Evolutionary conservation across 2,329 filamentous ascomycete species (phyloP).

Genomic region (Paramyrothecium sp.): DNA sequence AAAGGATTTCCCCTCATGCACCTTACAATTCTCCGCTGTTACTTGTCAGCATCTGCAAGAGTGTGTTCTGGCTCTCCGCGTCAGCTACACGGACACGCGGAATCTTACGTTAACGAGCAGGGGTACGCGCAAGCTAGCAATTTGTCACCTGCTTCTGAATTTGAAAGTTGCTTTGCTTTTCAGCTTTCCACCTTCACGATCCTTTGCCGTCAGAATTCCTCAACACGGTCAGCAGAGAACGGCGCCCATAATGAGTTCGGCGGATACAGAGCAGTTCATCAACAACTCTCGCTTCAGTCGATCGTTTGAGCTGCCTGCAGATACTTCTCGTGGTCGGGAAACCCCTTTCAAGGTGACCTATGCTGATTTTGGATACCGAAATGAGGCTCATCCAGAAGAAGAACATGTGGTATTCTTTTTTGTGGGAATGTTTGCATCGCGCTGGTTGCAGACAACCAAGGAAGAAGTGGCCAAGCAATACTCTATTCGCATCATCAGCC

Average conservation of each 20-base stretch:
- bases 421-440: slow-evolving; percentile 22
- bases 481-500: slow-evolving; percentile 28
- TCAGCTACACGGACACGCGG: too few relatives aligned
- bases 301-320: neutral
- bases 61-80: too few relatives aligned
- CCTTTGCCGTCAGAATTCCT: too few relatives aligned
- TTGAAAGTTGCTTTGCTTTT: too few relatives aligned
- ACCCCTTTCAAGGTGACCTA: slow-evolving; percentile 10
- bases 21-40: too few relatives aligned
- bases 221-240: too few relatives aligned
- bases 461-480: slow-evolving; percentile 27
- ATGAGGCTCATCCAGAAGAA: slow-evolving; percentile 17
- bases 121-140: too few relatives aligned
- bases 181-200: too few relatives aligned
- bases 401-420: slow-evolving; percentile 28
- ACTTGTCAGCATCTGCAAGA: too few relatives aligned
- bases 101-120: too few relatives aligned
- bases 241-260: neutral
- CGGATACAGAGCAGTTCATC: neutral
- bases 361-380: slow-evolving; percentile 28
- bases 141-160: too few relatives aligned
- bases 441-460: slow-evolving; percentile 27
- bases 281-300: neutral
- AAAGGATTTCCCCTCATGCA: too few relatives aligned
- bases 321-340: neutral